Evolutionary conservation across 192 early-diverging fungal species (phyloP).

Genomic region (Jimgerdemannia lactiflua): DNA sequence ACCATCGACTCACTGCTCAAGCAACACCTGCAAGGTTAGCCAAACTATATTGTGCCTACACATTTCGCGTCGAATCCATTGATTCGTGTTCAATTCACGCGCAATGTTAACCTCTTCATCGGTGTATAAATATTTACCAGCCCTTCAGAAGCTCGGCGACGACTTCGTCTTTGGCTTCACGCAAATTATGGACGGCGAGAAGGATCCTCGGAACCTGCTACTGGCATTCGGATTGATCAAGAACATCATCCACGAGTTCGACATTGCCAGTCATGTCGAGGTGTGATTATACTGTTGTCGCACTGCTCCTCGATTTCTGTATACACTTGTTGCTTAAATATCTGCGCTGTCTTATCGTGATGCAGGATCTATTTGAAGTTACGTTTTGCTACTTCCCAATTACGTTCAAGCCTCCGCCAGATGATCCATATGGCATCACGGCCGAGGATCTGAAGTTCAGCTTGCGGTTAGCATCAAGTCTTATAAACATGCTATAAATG

Average conservation of each 20-base stretch:
- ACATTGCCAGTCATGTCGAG: slow-evolving; percentile 77
- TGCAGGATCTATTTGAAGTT: slow-evolving; percentile 90
- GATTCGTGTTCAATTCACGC: no score
- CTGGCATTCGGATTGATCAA: slow-evolving; percentile 79
- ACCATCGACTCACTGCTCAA: slow-evolving; percentile 70
- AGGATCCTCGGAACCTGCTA: slow-evolving; percentile 96
- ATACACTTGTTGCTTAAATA: neutral
- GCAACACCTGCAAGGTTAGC: slow-evolving; percentile 52
- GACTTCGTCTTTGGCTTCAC: slow-evolving; percentile 84
- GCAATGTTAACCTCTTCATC: no score
- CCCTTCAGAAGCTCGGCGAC: slow-evolving; percentile 59
- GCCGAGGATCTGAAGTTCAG: slow-evolving; percentile 85
- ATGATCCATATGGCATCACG: slow-evolving; percentile 94
- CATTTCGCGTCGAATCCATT: no score
- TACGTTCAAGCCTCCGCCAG: slow-evolving; percentile 94
- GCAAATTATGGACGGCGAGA: slow-evolving; percentile 93
- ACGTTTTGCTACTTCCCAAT: slow-evolving; percentile 99
- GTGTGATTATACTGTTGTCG: slow-evolving; percentile 3
- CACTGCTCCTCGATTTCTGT: neutral
- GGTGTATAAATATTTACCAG: slow-evolving; percentile 14
- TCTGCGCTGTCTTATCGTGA: slow-evolving; percentile 2
- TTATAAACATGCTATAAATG: neutral
- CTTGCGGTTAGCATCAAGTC: slow-evolving; percentile 43
- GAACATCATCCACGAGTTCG: slow-evolving; percentile 69
- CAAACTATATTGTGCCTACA: neutral